These are phyloP conservation scores for Solanum sejunctum DNA, from an alignment of 257 asterid species.

Conservation along the genomic window DNA sequence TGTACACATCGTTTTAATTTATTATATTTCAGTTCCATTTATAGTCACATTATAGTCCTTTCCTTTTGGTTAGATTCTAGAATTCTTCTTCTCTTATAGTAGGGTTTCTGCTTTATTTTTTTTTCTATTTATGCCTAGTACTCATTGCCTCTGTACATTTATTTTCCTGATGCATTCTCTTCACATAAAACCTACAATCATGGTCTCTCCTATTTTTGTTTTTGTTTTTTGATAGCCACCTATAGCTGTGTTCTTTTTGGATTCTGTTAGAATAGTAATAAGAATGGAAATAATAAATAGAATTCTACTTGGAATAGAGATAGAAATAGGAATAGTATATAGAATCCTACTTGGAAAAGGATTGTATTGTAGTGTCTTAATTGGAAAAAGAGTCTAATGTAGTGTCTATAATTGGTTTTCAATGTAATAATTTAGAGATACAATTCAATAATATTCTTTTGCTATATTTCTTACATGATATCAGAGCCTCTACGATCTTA, in stretches of 20 bases:
- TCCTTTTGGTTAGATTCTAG: background rate
- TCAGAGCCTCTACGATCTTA: too few species aligned
- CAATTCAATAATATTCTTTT: too few species aligned
- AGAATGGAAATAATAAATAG: too few species aligned
- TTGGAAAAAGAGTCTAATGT: too few species aligned
- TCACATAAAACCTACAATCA: background rate
- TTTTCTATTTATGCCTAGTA: background rate
- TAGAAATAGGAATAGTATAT: too few species aligned
- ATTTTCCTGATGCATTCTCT: background rate
- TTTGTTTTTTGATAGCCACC: background rate
- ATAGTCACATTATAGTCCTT: background rate
- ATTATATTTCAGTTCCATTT: background rate
- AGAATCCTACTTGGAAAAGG: too few species aligned
- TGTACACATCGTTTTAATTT: background rate
- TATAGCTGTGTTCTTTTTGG: background rate
- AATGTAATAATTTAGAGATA: too few species aligned
- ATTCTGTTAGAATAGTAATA: too few species aligned
- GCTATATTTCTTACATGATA: too few species aligned
- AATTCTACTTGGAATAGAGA: too few species aligned
- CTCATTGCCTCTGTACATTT: background rate
- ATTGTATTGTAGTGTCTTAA: too few species aligned
- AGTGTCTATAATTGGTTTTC: too few species aligned
- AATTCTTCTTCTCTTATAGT: background rate
- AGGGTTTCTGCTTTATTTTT: background rate
- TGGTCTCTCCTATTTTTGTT: background rate